Evolutionary conservation across 1,284 basidiomycete genomes (phyloP), one percentile per base, ranked within the genome.

Genomic region (Inonotus obliquus): DNA sequence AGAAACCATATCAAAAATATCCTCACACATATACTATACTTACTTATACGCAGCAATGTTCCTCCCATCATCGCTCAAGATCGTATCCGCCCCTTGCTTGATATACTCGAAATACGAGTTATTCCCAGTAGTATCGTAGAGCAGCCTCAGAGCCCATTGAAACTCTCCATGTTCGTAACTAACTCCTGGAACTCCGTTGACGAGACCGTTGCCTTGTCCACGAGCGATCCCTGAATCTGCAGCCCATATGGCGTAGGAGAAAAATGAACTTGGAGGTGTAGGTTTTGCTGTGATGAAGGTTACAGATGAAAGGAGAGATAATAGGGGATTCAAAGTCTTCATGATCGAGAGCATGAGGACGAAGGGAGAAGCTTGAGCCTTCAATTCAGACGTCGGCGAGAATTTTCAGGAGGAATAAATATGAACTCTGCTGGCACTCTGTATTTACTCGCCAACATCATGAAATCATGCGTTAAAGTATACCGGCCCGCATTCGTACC

Each of bases 141-240:
- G 67, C 29, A 70, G 68, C 14, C 72, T 67, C 10, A 79, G 67
- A 0, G 73, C 77, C 72, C 74, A 76, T 62, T 77, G 73, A 21
- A 79, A 73, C 60, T 75, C 75, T 48, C 78, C 77, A 54, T 80
- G 74, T 60, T 77, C 76, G 64, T 80, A 80, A 1, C 73, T 74
- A n/a, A 78, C 76, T 2, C 67, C 61, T 0, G 77, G 69, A 5
- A 61, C 68, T 25, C 76, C 75, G 27, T 58, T 67, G 1, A 72
- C 59, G 10, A 78, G 67, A 1, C 78, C 78, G 64, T 79, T 77
- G 5, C 78, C 78, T 67, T 80, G 78, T 5, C 71, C 70, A 11
- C 77, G 72, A 48, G 71, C 66, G 56, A 80, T 79, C 2, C 70
- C 75, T 7, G 77, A 79, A 60, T 79, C 75, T 5, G 77, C 78